phyloP scores from a whole-genome alignment of 2,329 filamentous ascomycete species.

The Aureobasidium sp. region DNA sequence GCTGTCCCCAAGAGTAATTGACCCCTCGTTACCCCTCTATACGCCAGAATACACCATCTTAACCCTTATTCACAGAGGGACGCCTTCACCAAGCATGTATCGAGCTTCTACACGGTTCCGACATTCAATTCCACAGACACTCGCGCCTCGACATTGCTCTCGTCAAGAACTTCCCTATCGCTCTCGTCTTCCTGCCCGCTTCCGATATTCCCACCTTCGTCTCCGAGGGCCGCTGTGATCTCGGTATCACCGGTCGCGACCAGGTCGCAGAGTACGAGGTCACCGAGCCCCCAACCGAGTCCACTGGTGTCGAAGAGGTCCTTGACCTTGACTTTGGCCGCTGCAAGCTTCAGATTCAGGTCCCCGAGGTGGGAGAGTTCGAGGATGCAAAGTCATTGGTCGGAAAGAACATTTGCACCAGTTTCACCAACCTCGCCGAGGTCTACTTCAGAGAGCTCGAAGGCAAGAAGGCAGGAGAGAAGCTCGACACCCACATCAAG shows the following conservation, averaged over 20 bases:
- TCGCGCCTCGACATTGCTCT: slow-evolving; percentile 93
- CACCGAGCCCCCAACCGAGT: slow-evolving; percentile 38
- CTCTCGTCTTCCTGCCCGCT: slow-evolving; percentile 91
- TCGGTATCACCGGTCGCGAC: slow-evolving; percentile 91
- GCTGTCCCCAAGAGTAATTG: slow-evolving; percentile 94
- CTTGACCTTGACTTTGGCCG: slow-evolving; percentile 84
- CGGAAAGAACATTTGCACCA: slow-evolving; percentile 89
- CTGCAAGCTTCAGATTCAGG: slow-evolving; percentile 95
- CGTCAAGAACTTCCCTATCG: slow-evolving; percentile 92
- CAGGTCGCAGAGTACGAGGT: slow-evolving; percentile 71
- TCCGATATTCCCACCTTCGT: slow-evolving; percentile 97
- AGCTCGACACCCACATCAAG: slow-evolving; percentile 75
- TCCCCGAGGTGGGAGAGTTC: slow-evolving; percentile 75
- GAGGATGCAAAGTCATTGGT: slow-evolving; percentile 65
- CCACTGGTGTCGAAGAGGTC: slow-evolving; percentile 67
- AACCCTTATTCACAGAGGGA: slow-evolving; percentile 49
- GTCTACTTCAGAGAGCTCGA: slow-evolving; percentile 81
- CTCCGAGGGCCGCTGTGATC: slow-evolving; percentile 83
- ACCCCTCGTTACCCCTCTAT: slow-evolving; percentile 19
- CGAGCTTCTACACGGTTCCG: slow-evolving; percentile 84
- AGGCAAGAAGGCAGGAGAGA: slow-evolving; percentile 33
- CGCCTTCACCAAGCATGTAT: slow-evolving; percentile 81
- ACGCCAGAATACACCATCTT: background rate
- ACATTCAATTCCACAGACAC: slow-evolving; percentile 94
- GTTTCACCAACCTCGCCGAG: slow-evolving; percentile 77